These are phyloP conservation scores for Aspergillus incahuasiensis DNA, from an alignment of 495 filamentous ascomycete genomes.

Conservation along the genomic window DNA sequence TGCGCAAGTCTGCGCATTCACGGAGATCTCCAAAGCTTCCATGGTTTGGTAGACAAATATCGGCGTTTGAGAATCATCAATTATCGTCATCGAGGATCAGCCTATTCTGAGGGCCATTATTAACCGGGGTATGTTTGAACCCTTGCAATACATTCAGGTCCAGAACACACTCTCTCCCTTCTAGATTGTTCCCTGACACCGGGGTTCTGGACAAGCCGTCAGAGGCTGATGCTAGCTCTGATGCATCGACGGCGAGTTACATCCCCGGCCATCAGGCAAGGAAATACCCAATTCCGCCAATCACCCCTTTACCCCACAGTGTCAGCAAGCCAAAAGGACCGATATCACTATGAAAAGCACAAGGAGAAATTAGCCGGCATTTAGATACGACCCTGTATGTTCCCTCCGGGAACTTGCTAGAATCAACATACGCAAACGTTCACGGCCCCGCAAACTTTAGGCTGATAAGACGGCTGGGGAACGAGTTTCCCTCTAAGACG, in stretches of 20 bases:
- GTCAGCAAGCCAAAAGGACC: neutral
- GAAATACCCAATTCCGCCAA: slow-evolving; percentile 9
- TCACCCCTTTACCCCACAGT: neutral
- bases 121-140: neutral
- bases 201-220: neutral
- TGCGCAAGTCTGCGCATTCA: neutral
- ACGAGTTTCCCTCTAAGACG: slow-evolving; percentile 7
- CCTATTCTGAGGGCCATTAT: slow-evolving; percentile 4
- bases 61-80: neutral
- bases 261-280: slow-evolving; percentile 4
- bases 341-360: neutral
- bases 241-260: neutral
- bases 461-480: neutral
- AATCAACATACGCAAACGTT: slow-evolving; percentile 3
- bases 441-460: slow-evolving; percentile 32
- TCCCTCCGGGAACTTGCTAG: neutral
- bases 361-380: neutral
- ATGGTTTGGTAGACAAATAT: neutral
- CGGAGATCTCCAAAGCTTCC: neutral
- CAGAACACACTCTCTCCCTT: slow-evolving; percentile 1
- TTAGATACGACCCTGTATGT: neutral
- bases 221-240: neutral
- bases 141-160: neutral
- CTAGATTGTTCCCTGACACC: slow-evolving; percentile 3
- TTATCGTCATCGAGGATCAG: neutral